Evolutionary conservation across 352 stramenopile genomes (phyloP), one percentile per base, ranked within the genome.

Genomic region (Globisporangium orthogonon): DNA sequence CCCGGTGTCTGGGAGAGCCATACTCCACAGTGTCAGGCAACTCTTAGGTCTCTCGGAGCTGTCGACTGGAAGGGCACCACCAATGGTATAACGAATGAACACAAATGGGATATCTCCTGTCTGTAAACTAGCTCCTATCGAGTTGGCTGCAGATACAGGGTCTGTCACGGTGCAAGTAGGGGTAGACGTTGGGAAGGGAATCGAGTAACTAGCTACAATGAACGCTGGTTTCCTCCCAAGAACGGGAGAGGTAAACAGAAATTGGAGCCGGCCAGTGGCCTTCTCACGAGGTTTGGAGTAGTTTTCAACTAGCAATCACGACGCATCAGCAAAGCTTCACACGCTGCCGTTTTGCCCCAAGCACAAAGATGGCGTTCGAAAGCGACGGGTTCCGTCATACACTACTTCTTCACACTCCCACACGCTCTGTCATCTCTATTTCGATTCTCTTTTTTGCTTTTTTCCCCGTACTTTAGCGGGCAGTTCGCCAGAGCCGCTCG

Each of bases 241-340:
- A 86, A 63, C 55, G 79, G 82, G 72, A 87, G 81, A 82, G 51
- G 69, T 72, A 73, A 88, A 83, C 86, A 95, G 84, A 95, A 95
- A 95, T 94, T 95, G 86, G 83, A 83, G 76, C 72, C 71, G 82
- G 86, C 83, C 83, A 91, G 82, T 92, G 83, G 86, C 82, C 78
- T 87, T 81, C 78, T 76, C 83, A 95, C 86, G 69, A 71, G 81
- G 80, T 70, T 95, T 95, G 86, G 86, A 95, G 81, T 95, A 95
- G 86, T 95, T 95, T 95, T 93, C 86, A 95, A 95, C 83, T 95
- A 95, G 86, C 86, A 95, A 95, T 92, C 84, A 95, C 86, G 86
- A 95, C 85, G 83, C 82, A 92, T 95, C 86, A 94, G 86, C 86
- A 93, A 62, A 94, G 83, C 86, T 94, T 95, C 86, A 95, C 83